Base-by-base conservation (phyloP, 352 stramenopile genomes). In the Globisporangium iwayamae region DNA sequence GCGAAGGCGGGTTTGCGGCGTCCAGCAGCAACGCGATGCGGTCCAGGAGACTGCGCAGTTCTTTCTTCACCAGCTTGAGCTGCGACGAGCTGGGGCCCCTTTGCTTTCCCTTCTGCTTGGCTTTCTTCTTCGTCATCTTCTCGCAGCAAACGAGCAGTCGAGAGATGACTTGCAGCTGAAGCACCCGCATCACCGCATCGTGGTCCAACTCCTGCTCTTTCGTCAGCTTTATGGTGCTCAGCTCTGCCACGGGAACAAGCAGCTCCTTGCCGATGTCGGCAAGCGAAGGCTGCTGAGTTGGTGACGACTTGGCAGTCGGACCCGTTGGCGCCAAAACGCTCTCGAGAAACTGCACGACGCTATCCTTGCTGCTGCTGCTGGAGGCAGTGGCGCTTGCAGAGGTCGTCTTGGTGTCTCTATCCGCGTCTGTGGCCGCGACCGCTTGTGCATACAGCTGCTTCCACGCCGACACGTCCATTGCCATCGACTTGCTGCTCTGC, bases 11-110 rank as follows among this genome's bases (percentile, higher is more conserved):
- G 32, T 86, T 92, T 0, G 78, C 81, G 10, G 84, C 83, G 38
- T 93, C 86, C 51, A 93, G 65, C 18, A 91, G 67, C 64, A 95
- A 66, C 16, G 86, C 86, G 18, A 93, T 74, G 11, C 82, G 77
- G n/a, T 92, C 85, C 64, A 93, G 55, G 5, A 95, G 69, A 10
- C 73, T 70, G 18, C 78, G 71, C 28, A 92, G 76, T 69, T 95
- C 84, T 34, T 81, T 91, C 67, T 78, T 88, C 50, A 65, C 38
- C 16, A 39, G 11, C 30, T 68, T 68, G 9, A 63, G 61, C 30
- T 54, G 25, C 11, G 48, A 22, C 2, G 18, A 34, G 36, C 11
- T 34, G 30, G 41, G 10, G 8, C 3, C n/a, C 3, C 34, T 45
- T 25, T 46, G 54, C 36, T 50, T 53, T 41, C 11, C 7, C 34